These are phyloP conservation scores for Lobosporangium transversale DNA, from an alignment of 192 early-diverging fungal genomes.

Conservation along the genomic window DNA sequence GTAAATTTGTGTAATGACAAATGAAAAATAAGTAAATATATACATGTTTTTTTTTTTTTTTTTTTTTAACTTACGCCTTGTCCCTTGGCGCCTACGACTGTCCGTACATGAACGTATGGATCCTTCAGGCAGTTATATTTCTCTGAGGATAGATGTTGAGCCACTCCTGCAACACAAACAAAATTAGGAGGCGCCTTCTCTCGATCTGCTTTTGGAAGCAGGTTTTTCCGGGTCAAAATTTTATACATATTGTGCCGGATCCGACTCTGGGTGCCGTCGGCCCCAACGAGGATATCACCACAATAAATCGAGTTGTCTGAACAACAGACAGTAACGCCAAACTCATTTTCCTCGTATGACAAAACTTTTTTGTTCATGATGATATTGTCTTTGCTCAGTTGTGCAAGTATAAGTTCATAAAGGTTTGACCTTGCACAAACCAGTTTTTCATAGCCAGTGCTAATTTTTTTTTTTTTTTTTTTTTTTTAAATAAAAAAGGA, in stretches of 20 bases:
- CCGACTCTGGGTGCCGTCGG: constrained; percentile 46
- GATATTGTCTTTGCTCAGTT: constrained; percentile 19
- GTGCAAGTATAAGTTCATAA: constrained; percentile 15
- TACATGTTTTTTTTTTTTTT: neutral
- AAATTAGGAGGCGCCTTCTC: neutral
- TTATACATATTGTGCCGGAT: constrained; percentile 29
- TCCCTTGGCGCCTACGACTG: constrained; percentile 3
- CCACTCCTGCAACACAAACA: constrained; percentile 5
- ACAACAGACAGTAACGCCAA: constrained; percentile 27
- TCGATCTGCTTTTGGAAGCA: constrained; percentile 1
- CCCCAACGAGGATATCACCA: constrained; percentile 53
- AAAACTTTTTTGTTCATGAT: constrained; percentile 38
- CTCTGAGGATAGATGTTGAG: neutral
- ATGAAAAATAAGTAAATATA: neutral
- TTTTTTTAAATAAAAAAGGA: neutral
- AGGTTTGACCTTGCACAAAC: constrained; percentile 19
- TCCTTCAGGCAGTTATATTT: constrained; percentile 15
- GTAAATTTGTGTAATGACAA: neutral
- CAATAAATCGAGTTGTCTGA: constrained; percentile 36
- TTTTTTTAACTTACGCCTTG: constrained; percentile 4
- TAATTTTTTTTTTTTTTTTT: neutral
- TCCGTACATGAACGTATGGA: constrained; percentile 3
- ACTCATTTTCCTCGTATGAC: constrained; percentile 23
- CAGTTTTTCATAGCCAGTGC: constrained; percentile 11
- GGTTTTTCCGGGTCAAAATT: neutral